Conservation (phyloP, 495 filamentous ascomycete genomes). For the Lasiosphaeria ovina region DNA sequence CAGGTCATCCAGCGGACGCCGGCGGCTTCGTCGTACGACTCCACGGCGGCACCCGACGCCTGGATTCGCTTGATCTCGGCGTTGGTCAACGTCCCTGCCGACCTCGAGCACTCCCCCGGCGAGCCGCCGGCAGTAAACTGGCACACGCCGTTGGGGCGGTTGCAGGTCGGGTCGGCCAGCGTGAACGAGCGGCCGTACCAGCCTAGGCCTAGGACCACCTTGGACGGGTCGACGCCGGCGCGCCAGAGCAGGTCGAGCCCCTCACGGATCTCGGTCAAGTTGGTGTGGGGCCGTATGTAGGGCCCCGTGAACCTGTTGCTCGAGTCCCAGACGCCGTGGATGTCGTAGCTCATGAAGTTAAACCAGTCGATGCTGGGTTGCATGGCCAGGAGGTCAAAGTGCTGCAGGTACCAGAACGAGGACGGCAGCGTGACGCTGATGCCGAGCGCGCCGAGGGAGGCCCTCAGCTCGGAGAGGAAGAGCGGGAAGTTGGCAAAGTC, state of each 20-base stretch:
- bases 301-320: conserved; percentile 26
- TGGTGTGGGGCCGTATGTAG: conserved; percentile 46
- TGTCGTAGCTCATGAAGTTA: conserved; percentile 57
- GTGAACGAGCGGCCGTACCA: conserved; percentile 50
- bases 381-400: conserved; percentile 48
- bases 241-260: conserved; percentile 52
- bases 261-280: conserved; percentile 54
- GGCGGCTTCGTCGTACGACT: conserved; percentile 20
- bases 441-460: conserved; percentile 2
- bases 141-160: conserved; percentile 21
- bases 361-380: conserved; percentile 48
- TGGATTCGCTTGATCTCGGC: conserved; percentile 38
- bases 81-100: conserved; percentile 33
- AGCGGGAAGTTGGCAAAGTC: conserved; percentile 41
- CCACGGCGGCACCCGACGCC: not conserved
- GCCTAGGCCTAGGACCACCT: conserved; percentile 47
- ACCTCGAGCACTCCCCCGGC: conserved; percentile 31
- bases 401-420: conserved; percentile 55
- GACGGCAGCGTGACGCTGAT: conserved; percentile 43
- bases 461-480: conserved; percentile 14
- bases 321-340: conserved; percentile 34
- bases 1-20: conserved; percentile 40
- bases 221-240: conserved; percentile 41
- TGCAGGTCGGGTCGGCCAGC: conserved; percentile 15
- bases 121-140: conserved; percentile 21